Conservation (phyloP, 768 basidiomycete species). For the Rhizopogon roseolus region DNA sequence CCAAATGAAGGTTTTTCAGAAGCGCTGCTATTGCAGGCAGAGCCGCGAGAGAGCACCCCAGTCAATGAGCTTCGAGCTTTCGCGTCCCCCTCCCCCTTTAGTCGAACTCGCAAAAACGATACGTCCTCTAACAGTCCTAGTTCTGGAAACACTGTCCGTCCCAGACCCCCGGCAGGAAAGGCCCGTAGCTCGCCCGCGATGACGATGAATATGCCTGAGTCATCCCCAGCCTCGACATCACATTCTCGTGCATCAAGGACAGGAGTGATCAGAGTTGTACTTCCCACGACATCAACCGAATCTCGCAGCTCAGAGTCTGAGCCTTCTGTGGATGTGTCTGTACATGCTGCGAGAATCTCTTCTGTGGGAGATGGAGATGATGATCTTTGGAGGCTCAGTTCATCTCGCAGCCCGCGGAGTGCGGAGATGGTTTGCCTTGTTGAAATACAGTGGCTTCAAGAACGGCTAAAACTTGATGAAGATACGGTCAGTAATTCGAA, state of each 20-base stretch:
- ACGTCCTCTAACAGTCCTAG: background rate
- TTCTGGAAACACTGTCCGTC: background rate
- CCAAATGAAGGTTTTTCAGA: background rate
- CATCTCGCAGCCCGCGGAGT: constrained; percentile 31
- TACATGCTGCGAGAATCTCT: constrained; percentile 3
- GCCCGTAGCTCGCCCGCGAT: background rate
- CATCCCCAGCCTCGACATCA: background rate
- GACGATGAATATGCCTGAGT: background rate
- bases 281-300: background rate
- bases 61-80: background rate
- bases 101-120: background rate
- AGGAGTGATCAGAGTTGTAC: background rate
- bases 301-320: background rate
- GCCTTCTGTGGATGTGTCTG: constrained; percentile 3
- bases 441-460: constrained; percentile 19
- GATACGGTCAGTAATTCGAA: constrained; percentile 32
- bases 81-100: background rate
- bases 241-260: background rate
- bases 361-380: constrained; percentile 15
- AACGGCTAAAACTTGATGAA: constrained; percentile 30
- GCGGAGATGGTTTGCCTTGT: constrained; percentile 28
- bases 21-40: background rate
- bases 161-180: background rate
- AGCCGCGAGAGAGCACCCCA: background rate
- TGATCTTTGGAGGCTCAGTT: constrained; percentile 37